These are phyloP conservation scores for Fusarium musae DNA, from an alignment of 2,329 filamentous ascomycete species.

Conservation along the genomic window DNA sequence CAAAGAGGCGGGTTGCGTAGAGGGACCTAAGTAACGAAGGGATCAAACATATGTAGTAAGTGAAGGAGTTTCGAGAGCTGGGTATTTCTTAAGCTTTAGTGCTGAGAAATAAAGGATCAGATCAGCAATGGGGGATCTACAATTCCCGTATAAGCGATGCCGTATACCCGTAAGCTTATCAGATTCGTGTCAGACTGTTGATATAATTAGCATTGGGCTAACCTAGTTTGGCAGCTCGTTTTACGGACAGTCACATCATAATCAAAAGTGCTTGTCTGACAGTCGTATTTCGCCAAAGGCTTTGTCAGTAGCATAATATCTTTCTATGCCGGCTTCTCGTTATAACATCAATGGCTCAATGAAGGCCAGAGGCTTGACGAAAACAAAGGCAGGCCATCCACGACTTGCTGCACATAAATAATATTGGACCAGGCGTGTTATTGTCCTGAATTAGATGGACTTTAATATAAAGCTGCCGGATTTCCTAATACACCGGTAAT, in stretches of 20 bases:
- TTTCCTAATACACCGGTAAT: too few relatives aligned
- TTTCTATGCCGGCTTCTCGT: background rate
- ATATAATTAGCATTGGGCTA: background rate
- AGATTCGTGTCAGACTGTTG: background rate
- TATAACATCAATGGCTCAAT: too few relatives aligned
- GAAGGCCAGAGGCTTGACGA: too few relatives aligned
- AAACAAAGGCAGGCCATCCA: too few relatives aligned
- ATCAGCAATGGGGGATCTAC: background rate
- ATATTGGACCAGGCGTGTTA: too few relatives aligned
- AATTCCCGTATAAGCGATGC: background rate
- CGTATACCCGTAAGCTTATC: background rate
- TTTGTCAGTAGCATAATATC: background rate
- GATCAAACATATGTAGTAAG: background rate
- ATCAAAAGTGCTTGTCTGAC: background rate
- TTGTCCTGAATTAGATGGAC: too few relatives aligned
- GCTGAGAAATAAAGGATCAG: background rate
- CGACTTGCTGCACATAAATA: too few relatives aligned
- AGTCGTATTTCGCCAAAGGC: background rate
- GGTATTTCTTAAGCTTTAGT: rapidly evolving
- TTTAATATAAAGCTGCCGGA: too few relatives aligned
- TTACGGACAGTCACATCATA: background rate
- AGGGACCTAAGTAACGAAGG: rapidly evolving
- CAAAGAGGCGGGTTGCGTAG: rapidly evolving
- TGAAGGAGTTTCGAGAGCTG: rapidly evolving
- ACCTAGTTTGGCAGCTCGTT: background rate